Base-by-base conservation (phyloP, 2,329 filamentous ascomycete species). In the Meredithiella fracta region DNA sequence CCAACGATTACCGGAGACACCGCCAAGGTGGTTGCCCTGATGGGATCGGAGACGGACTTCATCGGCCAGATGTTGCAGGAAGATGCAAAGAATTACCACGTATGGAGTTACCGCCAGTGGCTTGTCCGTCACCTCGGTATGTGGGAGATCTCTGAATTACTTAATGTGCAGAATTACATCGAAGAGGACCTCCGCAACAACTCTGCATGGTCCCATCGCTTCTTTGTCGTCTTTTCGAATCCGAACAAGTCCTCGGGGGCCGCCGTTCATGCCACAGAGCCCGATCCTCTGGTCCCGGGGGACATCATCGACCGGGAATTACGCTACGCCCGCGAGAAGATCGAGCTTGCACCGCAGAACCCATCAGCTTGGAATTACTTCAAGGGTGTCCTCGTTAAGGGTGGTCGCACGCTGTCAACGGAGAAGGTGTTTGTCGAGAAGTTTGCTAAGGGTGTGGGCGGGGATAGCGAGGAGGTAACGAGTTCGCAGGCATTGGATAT, bases 1-100 rank as follows among this genome's bases (percentile, higher is more conserved):
- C 68, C 73, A 62, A 68, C 78, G 69, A 86, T 79, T 72, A 83
- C 70, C 67, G 76, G 62, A 66, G 81, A 73, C 66, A 62, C 69
- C 70, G 67, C 74, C 71, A 68, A 77, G 71, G 59, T 81, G 73
- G 62, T 74, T 74, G 62, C 62, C 58, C 75, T 87, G 54, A 79
- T 78, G 9, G 67, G 73, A 3, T 78, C 77, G 2, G 92, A 98
- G 70, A 73, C 76, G 20, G 74, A 74, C 14, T 97, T 97, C 67
- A 77, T 96, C 59, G 77, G 75, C 58, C 69, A 75, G 50, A 97
- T 98, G 78, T 82, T 98, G 55, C 77, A 76, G 42, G 77, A 85
- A 62, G 92, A 98, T 67, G 80, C 85, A 52, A 98, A 98, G 72
- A 98, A 98, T 72, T 97, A 98, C 67, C 92, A 98, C 67, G 92